Evolutionary conservation across 2,329 filamentous ascomycete species (phyloP), one percentile per base, ranked within the genome.

Genomic region (Aspergillus ustus): DNA sequence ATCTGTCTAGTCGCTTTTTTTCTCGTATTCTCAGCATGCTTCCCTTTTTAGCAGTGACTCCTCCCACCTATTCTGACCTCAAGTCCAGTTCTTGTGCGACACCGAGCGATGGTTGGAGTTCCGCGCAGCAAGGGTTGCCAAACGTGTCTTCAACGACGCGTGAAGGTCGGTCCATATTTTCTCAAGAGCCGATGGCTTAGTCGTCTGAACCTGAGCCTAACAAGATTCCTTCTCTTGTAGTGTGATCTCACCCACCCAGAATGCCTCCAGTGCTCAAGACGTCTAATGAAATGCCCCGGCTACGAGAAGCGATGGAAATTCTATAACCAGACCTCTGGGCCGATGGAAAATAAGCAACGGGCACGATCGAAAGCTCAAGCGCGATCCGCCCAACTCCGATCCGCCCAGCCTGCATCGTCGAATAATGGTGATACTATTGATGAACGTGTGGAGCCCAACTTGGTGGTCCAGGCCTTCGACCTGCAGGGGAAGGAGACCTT

Each of bases 71-170:
- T 44, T 20, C 28, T 22, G 7, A 25, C 22, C 48, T n/a, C 22
- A 2, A 25, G 29, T 2, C n/a, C 44, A 31, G 15, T 17, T n/a
- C 22, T 15, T 28, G 8, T 15, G 11, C 5, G 22, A 17, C 29
- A 43, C 34, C 13, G 7, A 37, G 19, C 25, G 44, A 76, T 76
- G 74, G 74, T 76, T 43, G 74, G 74, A 22, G 69, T 76, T 45
- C 75, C 74, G 40, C 67, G 73, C 55, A 76, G 74, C 63, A 75
- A 74, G 69, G 74, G 73, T 52, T 77, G 75, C 63, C 65, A 70
- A 49, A 72, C 68, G 43, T 77, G 75, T 63, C 70, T 75, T 29
- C 67, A 72, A 59, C 69, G 74, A 31, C 69, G 74, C 28, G 72
- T 77, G 48, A 74, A 69, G 63, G 69, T 71, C 51, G 15, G 60